Evolutionary conservation across 345 rosid species (phyloP).

Genomic region (Populus ilicifolia): DNA sequence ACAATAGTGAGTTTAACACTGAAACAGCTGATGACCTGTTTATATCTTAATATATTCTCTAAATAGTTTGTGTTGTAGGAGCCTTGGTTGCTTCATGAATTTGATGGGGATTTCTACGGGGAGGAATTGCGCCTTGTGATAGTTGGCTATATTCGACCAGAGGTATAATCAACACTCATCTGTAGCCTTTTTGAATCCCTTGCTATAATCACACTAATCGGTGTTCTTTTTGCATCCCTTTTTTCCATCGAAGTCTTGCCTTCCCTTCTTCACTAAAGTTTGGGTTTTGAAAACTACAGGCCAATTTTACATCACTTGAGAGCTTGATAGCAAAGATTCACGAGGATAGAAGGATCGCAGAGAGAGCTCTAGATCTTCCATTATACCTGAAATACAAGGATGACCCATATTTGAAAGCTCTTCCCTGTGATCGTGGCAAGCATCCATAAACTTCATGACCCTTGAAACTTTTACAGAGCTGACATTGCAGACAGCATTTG

Average conservation of each 20-base stretch:
- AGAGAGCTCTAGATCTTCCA: constrained; percentile 78
- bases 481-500: neutral
- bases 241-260: neutral
- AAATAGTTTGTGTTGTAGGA: constrained; percentile 43
- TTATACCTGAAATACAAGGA: constrained; percentile 48
- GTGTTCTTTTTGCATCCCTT: neutral
- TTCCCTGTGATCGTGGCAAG: constrained; percentile 11
- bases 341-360: constrained; percentile 62
- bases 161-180: constrained; percentile 38
- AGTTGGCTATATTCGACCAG: constrained; percentile 86
- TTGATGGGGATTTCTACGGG: constrained; percentile 78
- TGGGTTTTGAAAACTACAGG: constrained; percentile 33
- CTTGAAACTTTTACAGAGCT: neutral
- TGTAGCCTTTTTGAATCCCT: neutral
- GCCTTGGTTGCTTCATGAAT: constrained; percentile 91
- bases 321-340: constrained; percentile 68
- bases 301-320: constrained; percentile 71
- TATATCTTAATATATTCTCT: neutral
- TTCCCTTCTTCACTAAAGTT: neutral
- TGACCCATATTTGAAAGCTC: constrained; percentile 45
- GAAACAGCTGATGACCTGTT: neutral
- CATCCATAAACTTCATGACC: neutral
- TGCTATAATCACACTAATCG: neutral
- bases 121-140: constrained; percentile 73
- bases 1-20: constrained; percentile 58